Evolutionary conservation across 495 filamentous ascomycete genomes (phyloP).

Genomic region (Corynascus novoguineensis): DNA sequence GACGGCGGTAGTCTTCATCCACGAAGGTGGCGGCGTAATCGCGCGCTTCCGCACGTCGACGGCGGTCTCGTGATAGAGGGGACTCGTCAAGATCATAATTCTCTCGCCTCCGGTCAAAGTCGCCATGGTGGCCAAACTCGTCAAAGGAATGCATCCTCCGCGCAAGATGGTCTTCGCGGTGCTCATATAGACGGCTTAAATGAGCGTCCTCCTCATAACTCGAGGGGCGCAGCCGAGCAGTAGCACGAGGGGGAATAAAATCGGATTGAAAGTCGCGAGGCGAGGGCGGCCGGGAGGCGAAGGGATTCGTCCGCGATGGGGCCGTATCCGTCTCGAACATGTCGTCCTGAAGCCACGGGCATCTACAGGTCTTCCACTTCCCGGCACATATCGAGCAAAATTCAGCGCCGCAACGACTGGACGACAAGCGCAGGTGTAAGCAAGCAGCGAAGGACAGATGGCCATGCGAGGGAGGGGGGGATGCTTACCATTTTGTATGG

Average conservation of each 20-base stretch:
- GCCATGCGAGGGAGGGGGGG: conserved; percentile 3
- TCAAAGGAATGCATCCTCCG: conserved; percentile 46
- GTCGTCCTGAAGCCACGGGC: conserved; percentile 71
- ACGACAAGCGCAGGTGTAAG: conserved; percentile 14
- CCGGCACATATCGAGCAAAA: conserved; percentile 77
- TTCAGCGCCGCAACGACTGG: conserved; percentile 69
- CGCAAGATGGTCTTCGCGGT: conserved; percentile 52
- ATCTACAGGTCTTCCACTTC: conserved; percentile 78
- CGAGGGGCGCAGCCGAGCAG: conserved; percentile 33
- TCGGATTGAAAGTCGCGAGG: conserved; percentile 28
- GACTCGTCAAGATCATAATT: conserved; percentile 28
- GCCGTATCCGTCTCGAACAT: conserved; percentile 50
- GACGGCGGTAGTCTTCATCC: conserved; percentile 40
- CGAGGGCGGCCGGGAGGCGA: conserved; percentile 23
- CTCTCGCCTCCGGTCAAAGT: conserved; percentile 1
- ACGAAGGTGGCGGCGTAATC: conserved; percentile 17
- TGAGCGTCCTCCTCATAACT: conserved; percentile 51
- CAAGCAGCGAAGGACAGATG: background rate
- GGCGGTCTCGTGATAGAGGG: conserved; percentile 37
- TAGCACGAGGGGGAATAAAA: conserved; percentile 13
- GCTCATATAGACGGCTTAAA: conserved; percentile 49
- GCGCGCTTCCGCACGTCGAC: conserved; percentile 26
- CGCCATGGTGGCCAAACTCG: conserved; percentile 34
- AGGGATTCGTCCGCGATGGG: conserved; percentile 22
- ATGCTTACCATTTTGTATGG: conserved; percentile 74